Evolutionary conservation across 2,329 filamentous ascomycete species (phyloP).

Genomic region (Arthrobotrys pseudoclavata): DNA sequence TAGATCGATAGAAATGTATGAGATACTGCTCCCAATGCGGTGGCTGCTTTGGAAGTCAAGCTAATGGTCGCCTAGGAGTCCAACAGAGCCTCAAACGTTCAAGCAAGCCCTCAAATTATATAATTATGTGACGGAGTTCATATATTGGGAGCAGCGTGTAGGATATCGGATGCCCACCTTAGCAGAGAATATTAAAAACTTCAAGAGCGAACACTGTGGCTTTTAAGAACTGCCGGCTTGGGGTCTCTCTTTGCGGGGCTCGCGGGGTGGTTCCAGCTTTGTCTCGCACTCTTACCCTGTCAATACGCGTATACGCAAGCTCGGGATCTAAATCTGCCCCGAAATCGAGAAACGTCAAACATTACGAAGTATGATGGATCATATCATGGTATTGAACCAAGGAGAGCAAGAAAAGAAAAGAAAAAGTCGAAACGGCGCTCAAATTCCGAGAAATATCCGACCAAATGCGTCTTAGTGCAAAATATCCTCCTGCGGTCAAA

Average conservation of each 20-base stretch:
- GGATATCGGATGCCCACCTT: background rate
- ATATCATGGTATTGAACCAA: background rate
- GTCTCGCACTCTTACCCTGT: background rate
- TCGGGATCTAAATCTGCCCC: slow-evolving; percentile 24
- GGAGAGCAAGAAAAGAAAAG: background rate
- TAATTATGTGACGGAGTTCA: background rate
- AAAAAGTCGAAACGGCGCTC: background rate
- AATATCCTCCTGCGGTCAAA: background rate
- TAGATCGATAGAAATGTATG: background rate
- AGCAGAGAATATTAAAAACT: background rate
- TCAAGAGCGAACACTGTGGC: slow-evolving; percentile 36
- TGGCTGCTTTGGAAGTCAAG: background rate
- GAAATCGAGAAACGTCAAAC: slow-evolving; percentile 12
- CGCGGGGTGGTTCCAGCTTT: background rate
- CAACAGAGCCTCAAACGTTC: background rate
- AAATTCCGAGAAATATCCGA: background rate
- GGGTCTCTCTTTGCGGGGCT: slow-evolving; percentile 2
- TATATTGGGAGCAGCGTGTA: background rate
- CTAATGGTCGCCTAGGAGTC: background rate
- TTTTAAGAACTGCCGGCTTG: slow-evolving; percentile 8
- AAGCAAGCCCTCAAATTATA: background rate
- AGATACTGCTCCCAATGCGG: background rate
- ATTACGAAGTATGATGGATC: background rate
- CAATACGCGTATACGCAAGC: slow-evolving; percentile 22
- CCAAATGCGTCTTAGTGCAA: background rate